Evolutionary conservation across 306 rosid genomes (phyloP), one percentile per base, ranked within the genome.

Genomic region (Crataegus laevigata): DNA sequence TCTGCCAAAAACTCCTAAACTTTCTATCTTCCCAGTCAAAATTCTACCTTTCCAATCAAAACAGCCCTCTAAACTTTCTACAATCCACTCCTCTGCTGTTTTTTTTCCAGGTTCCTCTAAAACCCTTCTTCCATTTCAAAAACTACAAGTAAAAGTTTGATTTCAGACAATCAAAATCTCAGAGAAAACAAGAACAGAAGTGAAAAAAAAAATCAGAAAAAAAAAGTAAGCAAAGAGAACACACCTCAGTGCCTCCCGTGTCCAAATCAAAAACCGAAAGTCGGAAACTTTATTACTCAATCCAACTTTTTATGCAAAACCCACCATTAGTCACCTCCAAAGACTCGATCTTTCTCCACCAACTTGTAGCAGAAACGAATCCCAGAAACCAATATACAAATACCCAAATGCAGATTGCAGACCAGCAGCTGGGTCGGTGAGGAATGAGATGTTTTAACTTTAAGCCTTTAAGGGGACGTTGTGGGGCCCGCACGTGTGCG

Each of bases 401-500:
- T 52, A 40, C 18, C 26, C 60, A 29, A 34, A 21, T 11, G 15
- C 34, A 60, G 7, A 57, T 3, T 11, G 22, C 50, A 55, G 51
- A 32, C 6, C 50, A 11, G 42, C 43, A 50, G 54, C 62, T 42
- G 69, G 54, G 25, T n/a, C 71, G 22, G 43, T 19, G 15, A 4
- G 8, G 59, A 25, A 17, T 59, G 40, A 8, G 22, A 8, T 12
- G 24, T 18, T 40, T 40, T 40, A 40, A 36, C 40, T 36, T 36
- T 7, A 1, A 1, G 40, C 40, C 40, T 7, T 36, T 19, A 1
- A n/a, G 15, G 55, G 30, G 71, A 18, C 69, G n/a, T 11, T 17
- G 30, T 70, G 79, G 72, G 77, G 25, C 86, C 90, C 91, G 73
- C 81, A 17, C 11, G 61, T 24, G 42, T 65, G 42, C 67, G 80